These are phyloP conservation scores for Phytomonas sp. DNA, from an alignment of 208 protist genomes.

Conservation along the genomic window DNA sequence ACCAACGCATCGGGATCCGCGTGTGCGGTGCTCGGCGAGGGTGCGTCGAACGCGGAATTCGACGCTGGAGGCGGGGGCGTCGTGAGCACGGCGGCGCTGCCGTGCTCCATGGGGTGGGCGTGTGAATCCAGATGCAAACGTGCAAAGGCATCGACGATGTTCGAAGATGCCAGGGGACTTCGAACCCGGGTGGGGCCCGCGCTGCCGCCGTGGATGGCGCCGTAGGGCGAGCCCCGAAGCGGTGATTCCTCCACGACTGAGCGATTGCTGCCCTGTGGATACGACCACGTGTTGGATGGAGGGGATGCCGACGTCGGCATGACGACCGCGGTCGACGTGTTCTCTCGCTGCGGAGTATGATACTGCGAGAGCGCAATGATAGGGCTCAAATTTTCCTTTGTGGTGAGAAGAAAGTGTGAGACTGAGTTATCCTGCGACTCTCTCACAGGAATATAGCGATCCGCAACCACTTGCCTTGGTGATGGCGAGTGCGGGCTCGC, in stretches of 20 bases:
- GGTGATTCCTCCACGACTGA: background rate
- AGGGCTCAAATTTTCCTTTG: constrained; percentile 53
- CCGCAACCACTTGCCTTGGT: constrained; percentile 8
- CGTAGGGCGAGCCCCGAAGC: background rate
- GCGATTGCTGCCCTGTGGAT: background rate
- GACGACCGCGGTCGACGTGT: background rate
- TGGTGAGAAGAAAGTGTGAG: constrained; percentile 75
- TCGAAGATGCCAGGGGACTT: background rate
- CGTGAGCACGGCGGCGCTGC: background rate
- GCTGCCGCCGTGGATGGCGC: background rate
- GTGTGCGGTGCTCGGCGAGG: background rate
- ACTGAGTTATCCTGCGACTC: constrained; percentile 41
- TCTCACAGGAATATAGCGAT: constrained; percentile 71
- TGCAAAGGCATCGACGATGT: background rate
- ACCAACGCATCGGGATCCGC: background rate
- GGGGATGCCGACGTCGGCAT: background rate
- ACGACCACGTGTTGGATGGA: background rate
- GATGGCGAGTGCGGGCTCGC: background rate
- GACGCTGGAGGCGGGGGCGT: background rate
- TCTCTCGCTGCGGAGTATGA: background rate
- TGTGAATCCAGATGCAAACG: background rate
- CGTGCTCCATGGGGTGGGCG: background rate
- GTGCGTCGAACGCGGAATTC: background rate
- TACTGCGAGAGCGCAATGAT: constrained; percentile 21
- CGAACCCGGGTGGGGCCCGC: background rate